phyloP scores from a whole-genome alignment of 345 rosid genomes.

The Dipteronia dyeriana region DNA sequence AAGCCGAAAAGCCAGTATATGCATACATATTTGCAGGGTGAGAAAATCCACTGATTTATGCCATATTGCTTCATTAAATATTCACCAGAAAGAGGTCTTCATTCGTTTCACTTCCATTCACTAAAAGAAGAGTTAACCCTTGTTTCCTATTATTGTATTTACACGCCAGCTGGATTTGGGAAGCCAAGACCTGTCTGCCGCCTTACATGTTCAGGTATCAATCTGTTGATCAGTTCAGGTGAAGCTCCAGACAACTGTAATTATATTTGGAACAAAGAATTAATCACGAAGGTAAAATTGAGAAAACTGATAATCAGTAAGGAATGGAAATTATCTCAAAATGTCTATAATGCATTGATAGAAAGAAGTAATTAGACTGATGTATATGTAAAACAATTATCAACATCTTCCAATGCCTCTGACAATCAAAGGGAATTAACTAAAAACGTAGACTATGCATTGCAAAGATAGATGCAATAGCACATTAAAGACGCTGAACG shows the following conservation, averaged over 20 bases:
- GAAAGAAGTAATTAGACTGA: not conserved
- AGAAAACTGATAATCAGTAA: not conserved
- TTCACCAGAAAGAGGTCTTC: not conserved
- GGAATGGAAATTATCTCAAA: not conserved
- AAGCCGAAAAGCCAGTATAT: slow-evolving; percentile 16
- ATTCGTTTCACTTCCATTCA: slow-evolving; percentile 9
- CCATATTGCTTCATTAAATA: slow-evolving; percentile 16
- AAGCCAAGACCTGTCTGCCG: slow-evolving; percentile 45
- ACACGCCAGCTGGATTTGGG: slow-evolving; percentile 38
- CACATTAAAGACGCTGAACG: too few relatives aligned
- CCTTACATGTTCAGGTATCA: slow-evolving; percentile 70
- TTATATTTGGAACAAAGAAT: slow-evolving; percentile 1
- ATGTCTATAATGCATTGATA: not conserved
- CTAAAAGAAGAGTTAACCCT: slow-evolving; percentile 6
- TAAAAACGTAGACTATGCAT: too few relatives aligned
- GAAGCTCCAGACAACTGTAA: slow-evolving; percentile 67
- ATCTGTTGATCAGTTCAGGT: slow-evolving; percentile 63
- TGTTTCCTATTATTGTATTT: slow-evolving; percentile 16
- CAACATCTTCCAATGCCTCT: too few relatives aligned
- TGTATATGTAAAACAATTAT: not conserved
- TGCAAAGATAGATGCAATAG: too few relatives aligned
- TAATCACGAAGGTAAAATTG: not conserved
- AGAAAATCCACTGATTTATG: slow-evolving; percentile 10
- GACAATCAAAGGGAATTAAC: too few relatives aligned
- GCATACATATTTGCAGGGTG: slow-evolving; percentile 20